These are phyloP conservation scores for Colletotrichum salicis DNA, from an alignment of 2,329 filamentous ascomycete species.

Conservation along the genomic window DNA sequence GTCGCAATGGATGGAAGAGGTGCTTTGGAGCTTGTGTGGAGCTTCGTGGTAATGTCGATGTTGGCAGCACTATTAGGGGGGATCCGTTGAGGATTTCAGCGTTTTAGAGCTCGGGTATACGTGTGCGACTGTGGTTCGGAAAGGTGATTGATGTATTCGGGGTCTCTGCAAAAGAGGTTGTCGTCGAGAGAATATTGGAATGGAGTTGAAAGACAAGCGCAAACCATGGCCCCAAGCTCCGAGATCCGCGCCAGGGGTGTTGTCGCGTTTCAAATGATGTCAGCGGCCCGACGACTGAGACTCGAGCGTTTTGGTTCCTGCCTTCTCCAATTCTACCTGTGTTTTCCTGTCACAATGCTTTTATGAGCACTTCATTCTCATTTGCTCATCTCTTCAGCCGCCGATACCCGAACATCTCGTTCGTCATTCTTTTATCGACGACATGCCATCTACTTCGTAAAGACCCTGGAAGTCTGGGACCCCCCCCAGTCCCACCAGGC, in stretches of 20 bases:
- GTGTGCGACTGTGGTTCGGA: not conserved
- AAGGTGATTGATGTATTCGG: not conserved
- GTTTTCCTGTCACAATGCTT: not conserved
- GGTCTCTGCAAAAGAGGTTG: not conserved
- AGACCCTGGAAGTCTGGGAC: not conserved
- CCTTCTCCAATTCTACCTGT: not conserved
- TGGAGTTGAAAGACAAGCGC: conserved; percentile 3
- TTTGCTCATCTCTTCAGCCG: conserved; percentile 14
- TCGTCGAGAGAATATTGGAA: not conserved
- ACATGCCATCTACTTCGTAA: not conserved
- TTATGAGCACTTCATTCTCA: not conserved
- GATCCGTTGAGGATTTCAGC: not conserved
- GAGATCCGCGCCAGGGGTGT: conserved; percentile 30
- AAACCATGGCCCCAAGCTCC: conserved; percentile 49
- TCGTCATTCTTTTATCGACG: not conserved
- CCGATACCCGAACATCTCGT: conserved; percentile 7
- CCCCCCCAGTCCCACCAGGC: conserved; percentile 15
- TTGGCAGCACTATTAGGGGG: not conserved
- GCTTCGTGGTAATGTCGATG: not conserved
- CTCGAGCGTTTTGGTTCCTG: not conserved
- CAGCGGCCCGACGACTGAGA: conserved; percentile 19
- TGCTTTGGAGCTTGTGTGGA: not conserved
- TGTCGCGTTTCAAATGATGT: conserved; percentile 33
- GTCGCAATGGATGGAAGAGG: not conserved
- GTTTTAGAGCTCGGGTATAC: not conserved